Evolutionary conservation across 2,329 filamentous ascomycete genomes (phyloP).

Genomic region (Lizonia empirigonia): DNA sequence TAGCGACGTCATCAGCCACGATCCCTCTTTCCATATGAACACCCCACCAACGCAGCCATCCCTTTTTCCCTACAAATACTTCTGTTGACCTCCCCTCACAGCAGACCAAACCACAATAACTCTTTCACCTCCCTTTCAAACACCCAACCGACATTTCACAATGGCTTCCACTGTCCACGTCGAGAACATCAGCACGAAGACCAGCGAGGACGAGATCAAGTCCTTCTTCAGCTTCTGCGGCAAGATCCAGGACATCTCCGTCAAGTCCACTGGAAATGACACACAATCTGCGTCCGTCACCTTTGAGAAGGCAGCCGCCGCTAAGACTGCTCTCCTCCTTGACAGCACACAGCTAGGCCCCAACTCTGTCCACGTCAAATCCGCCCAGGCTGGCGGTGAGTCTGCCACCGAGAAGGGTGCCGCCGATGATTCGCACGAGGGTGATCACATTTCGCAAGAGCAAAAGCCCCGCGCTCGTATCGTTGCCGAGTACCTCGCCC

Average conservation of each 20-base stretch:
- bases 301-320: slow-evolving; percentile 95
- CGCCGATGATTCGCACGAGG: slow-evolving; percentile 55
- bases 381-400: slow-evolving; percentile 70
- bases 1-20: slow-evolving; percentile 9
- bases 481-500: slow-evolving; percentile 92
- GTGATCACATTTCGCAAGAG: slow-evolving; percentile 84
- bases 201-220: slow-evolving; percentile 86
- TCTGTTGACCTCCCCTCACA: not conserved
- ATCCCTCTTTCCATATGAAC: slow-evolving; percentile 13
- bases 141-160: slow-evolving; percentile 30
- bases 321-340: slow-evolving; percentile 94
- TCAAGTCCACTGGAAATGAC: slow-evolving; percentile 68
- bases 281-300: slow-evolving; percentile 87
- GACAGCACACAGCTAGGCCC: slow-evolving; percentile 93
- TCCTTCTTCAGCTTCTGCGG: slow-evolving; percentile 98
- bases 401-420: slow-evolving; percentile 65
- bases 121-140: slow-evolving; percentile 11
- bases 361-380: slow-evolving; percentile 76
- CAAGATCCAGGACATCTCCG: slow-evolving; percentile 84
- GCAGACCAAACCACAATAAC: not conserved
- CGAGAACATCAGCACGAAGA: slow-evolving; percentile 82
- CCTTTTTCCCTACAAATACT: not conserved
- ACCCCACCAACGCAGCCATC: slow-evolving; percentile 15
- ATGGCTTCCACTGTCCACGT: slow-evolving; percentile 78
- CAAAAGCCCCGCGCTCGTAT: slow-evolving; percentile 96